These are phyloP conservation scores for Microsporum canis DNA, from an alignment of 2,329 filamentous ascomycete genomes.

Conservation along the genomic window DNA sequence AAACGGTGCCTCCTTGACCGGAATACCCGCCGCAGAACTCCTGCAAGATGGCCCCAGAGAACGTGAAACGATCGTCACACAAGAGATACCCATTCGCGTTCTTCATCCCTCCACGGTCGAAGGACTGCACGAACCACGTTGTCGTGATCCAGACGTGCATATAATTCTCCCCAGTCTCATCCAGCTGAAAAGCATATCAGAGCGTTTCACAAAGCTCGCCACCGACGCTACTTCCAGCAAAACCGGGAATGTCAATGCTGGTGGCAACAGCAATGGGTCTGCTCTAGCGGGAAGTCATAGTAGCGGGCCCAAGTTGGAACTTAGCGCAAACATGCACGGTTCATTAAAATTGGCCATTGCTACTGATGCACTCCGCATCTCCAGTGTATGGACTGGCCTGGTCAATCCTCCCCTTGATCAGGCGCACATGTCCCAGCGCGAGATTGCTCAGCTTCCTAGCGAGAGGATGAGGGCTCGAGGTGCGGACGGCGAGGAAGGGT, in stretches of 20 bases:
- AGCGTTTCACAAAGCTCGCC: constrained; percentile 85
- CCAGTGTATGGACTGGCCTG: constrained; percentile 73
- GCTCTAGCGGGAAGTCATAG: constrained; percentile 18
- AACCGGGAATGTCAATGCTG: constrained; percentile 20
- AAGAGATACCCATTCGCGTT: constrained; percentile 91
- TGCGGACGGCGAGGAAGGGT: constrained; percentile 63
- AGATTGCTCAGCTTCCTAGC: constrained; percentile 66
- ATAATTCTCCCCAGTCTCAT: constrained; percentile 78
- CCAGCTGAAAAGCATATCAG: constrained; percentile 86
- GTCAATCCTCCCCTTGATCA: constrained; percentile 82
- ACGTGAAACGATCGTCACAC: constrained; percentile 83
- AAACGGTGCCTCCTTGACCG: constrained; percentile 38
- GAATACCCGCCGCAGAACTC: constrained; percentile 24
- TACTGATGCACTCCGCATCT: constrained; percentile 75
- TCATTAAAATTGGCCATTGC: constrained; percentile 65
- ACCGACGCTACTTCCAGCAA: constrained; percentile 25
- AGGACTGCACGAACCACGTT: constrained; percentile 82
- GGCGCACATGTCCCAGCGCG: constrained; percentile 52
- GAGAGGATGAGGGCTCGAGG: constrained; percentile 57
- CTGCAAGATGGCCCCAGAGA: constrained; percentile 47
- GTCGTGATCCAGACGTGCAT: constrained; percentile 85
- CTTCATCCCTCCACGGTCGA: constrained; percentile 75
- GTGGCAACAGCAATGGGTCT: constrained; percentile 11
- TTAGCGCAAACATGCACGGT: constrained; percentile 92
- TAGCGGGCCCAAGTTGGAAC: constrained; percentile 56